phyloP scores from a whole-genome alignment of 768 basidiomycete species.

The Crassisporium funariophilum region DNA sequence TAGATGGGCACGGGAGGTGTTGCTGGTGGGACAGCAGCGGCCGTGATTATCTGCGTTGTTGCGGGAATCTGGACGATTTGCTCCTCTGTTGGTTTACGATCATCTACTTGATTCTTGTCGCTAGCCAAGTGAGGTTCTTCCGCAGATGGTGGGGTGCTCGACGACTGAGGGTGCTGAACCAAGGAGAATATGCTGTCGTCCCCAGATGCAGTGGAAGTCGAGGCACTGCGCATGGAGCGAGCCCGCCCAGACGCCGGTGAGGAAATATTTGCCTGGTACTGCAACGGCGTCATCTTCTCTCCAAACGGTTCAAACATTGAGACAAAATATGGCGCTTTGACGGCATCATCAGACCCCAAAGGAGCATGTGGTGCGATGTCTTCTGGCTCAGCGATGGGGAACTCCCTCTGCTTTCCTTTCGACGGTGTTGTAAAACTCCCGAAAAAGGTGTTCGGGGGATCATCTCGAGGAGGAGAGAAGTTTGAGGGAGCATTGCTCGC shows the following conservation, averaged over 20 bases:
- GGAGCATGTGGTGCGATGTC: slow-evolving; percentile 1
- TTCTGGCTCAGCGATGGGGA: slow-evolving; percentile 2
- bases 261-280: too few relatives aligned
- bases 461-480: not conserved
- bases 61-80: too few relatives aligned
- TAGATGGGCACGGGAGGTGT: too few relatives aligned
- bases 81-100: too few relatives aligned
- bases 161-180: not conserved
- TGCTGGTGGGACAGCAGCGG: too few relatives aligned
- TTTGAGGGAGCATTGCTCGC: slow-evolving; percentile 2
- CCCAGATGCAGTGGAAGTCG: not conserved
- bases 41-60: too few relatives aligned
- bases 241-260: not conserved
- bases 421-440: not conserved
- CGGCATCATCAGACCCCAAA: not conserved
- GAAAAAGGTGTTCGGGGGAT: not conserved
- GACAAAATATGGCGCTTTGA: slow-evolving; percentile 1
- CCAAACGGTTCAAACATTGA: slow-evolving; percentile 8
- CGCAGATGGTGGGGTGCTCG: not conserved
- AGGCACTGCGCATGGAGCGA: not conserved
- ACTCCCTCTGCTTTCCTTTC: slow-evolving; percentile 10
- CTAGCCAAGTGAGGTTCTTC: too few relatives aligned
- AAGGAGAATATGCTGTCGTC: not conserved
- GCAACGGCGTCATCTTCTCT: slow-evolving; percentile 2
- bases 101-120: too few relatives aligned